These are phyloP conservation scores for Pleodorina starrii DNA, from an alignment of 139 green algal species.

Conservation along the genomic window DNA sequence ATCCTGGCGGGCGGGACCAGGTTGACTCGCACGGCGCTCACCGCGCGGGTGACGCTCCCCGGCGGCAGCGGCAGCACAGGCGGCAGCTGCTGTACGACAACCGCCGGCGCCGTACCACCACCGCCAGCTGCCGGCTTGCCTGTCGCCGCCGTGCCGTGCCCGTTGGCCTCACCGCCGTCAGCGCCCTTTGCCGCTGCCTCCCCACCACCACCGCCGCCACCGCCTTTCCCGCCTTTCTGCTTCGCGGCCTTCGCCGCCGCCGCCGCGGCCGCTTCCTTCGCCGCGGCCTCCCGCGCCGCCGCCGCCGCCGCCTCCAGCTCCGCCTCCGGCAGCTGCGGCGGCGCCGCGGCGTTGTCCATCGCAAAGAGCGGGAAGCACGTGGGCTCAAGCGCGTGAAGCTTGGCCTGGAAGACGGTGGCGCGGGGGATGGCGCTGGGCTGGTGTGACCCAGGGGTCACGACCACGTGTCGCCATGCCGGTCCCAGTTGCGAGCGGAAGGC, in stretches of 20 bases:
- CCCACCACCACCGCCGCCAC: background rate
- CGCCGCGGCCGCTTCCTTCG: background rate
- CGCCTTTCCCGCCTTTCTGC: background rate
- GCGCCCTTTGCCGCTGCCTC: background rate
- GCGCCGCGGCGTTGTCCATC: background rate
- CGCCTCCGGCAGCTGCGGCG: background rate
- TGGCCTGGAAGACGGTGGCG: constrained; percentile 64
- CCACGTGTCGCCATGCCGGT: constrained; percentile 59
- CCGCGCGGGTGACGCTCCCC: background rate
- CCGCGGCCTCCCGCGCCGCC: background rate
- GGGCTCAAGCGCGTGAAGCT: constrained; percentile 81
- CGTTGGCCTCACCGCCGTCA: background rate
- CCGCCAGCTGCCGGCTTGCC: background rate
- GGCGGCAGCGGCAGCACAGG: background rate
- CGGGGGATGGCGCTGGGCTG: constrained; percentile 3
- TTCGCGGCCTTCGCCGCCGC: background rate
- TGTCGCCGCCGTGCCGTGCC: background rate
- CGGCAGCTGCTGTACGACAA: background rate
- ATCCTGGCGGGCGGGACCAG: constrained; percentile 36
- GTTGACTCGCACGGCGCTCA: constrained; percentile 3
- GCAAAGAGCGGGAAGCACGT: constrained; percentile 77
- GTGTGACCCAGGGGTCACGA: constrained; percentile 46
- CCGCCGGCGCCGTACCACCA: background rate
- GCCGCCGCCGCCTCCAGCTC: background rate
- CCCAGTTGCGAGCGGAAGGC: constrained; percentile 52